These are phyloP conservation scores for Backusella luteola DNA, from an alignment of 192 early-diverging fungal genomes.

Conservation along the genomic window DNA sequence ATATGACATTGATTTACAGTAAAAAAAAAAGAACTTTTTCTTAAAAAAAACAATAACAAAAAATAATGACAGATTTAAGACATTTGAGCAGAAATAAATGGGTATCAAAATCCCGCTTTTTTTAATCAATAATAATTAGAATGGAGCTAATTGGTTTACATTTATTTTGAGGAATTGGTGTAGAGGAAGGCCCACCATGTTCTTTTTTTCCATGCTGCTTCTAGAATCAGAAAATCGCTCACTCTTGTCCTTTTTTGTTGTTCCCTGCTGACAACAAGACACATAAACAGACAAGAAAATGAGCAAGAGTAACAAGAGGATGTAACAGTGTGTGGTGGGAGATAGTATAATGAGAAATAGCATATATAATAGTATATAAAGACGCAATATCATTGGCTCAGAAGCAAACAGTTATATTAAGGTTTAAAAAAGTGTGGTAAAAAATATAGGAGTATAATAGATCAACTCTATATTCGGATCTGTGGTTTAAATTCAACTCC, in stretches of 20 bases:
- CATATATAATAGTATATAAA: background rate
- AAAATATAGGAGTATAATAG: conserved; percentile 7
- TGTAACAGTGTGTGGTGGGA: background rate
- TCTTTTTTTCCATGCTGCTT: background rate
- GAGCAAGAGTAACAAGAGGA: background rate
- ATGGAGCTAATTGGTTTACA: background rate
- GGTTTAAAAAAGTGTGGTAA: background rate
- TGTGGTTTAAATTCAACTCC: background rate
- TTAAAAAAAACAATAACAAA: background rate
- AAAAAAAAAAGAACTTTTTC: background rate
- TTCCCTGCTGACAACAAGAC: background rate
- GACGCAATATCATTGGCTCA: background rate
- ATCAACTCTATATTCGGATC: conserved; percentile 5
- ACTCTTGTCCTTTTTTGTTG: background rate
- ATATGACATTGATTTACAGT: background rate
- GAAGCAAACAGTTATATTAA: background rate
- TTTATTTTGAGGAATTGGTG: background rate
- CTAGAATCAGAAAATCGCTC: background rate
- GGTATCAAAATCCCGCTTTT: too few species aligned
- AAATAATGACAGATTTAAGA: background rate
- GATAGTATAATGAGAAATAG: background rate
- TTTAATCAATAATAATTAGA: background rate
- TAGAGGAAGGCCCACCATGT: background rate
- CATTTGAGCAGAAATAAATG: too few species aligned
- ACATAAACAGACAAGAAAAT: background rate